Percentiles rank a stretch among this genome's conserved stretches.
Evolutionary conservation across 2,329 filamentous ascomycete species (phyloP).

Genomic region (Scolecobasidium constrictum): DNA sequence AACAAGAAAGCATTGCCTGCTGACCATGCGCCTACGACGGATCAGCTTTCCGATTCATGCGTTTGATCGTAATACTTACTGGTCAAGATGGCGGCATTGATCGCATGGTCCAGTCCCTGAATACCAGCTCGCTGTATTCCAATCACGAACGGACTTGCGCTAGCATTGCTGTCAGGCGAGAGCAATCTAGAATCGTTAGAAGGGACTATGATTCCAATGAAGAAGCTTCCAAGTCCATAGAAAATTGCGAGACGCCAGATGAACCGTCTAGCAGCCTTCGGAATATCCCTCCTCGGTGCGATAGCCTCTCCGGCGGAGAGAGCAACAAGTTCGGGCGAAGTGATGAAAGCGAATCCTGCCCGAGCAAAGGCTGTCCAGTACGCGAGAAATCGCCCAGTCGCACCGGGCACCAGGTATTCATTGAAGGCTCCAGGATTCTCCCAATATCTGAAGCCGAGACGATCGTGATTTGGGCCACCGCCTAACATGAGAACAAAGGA

Average conservation of each 20-base stretch:
- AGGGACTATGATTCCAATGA: no score
- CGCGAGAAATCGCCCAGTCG: slow-evolving; percentile 40
- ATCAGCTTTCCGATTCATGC: no score
- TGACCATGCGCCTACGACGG: slow-evolving; percentile 73
- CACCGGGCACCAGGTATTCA: slow-evolving; percentile 31
- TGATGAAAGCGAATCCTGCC: slow-evolving; percentile 43
- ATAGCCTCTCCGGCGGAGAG: slow-evolving; percentile 49
- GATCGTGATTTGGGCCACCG: slow-evolving; percentile 24
- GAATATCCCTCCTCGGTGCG: slow-evolving; percentile 47
- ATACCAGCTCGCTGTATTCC: slow-evolving; percentile 80
- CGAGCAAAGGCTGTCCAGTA: slow-evolving; percentile 41
- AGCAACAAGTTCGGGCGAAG: slow-evolving; percentile 44
- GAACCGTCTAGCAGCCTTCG: slow-evolving; percentile 47
- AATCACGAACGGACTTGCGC: slow-evolving; percentile 87
- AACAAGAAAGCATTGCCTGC: slow-evolving; percentile 66
- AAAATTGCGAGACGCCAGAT: slow-evolving; percentile 54
- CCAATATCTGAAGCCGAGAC: slow-evolving; percentile 17
- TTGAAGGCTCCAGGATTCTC: slow-evolving; percentile 33
- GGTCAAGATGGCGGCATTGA: slow-evolving; percentile 91
- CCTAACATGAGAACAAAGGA: slow-evolving; percentile 33
- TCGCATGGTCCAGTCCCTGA: slow-evolving; percentile 66
- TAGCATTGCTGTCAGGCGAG: no score
- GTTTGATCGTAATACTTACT: no score
- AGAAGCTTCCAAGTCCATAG: no score
- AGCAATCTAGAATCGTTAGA: background rate